Conservation (phyloP, 345 rosid species). For the Eucalyptus marginata region DNA sequence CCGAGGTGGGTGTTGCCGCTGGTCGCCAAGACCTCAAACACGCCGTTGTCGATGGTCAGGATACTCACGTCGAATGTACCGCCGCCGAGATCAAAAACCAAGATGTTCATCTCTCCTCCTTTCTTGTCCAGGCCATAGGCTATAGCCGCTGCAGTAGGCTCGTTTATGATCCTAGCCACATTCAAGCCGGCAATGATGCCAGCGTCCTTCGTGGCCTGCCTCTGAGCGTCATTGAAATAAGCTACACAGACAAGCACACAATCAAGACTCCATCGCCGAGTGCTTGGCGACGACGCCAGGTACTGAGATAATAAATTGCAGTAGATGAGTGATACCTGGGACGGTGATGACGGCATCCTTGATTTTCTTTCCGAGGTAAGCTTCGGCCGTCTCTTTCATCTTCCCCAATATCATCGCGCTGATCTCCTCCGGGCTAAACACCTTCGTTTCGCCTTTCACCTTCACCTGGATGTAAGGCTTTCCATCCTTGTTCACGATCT, state of each 20-base stretch:
- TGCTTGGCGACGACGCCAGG: background rate
- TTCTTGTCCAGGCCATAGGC: conserved; percentile 96
- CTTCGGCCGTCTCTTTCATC: conserved; percentile 58
- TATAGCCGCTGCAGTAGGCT: conserved; percentile 98
- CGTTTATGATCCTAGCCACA: conserved; percentile 94
- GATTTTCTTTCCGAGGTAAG: conserved; percentile 36
- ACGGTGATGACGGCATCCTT: conserved; percentile 50
- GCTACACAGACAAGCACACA: conserved; percentile 44
- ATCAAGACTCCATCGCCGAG: background rate
- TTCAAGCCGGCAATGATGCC: conserved; percentile 89
- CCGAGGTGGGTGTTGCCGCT: conserved; percentile 98
- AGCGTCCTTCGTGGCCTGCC: conserved; percentile 98
- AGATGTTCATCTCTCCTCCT: conserved; percentile 96
- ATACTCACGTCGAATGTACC: conserved; percentile 96
- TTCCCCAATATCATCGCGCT: conserved; percentile 45
- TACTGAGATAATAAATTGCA: background rate
- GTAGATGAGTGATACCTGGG: conserved; percentile 8
- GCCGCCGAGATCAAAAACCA: conserved; percentile 95
- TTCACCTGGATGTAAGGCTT: conserved; percentile 23
- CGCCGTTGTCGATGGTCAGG: conserved; percentile 91
- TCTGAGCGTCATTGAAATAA: conserved; percentile 96
- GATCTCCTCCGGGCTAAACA: conserved; percentile 59
- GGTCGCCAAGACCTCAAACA: conserved; percentile 95
- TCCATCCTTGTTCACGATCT: conserved; percentile 24
- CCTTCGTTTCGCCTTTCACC: conserved; percentile 35